Base-by-base conservation (phyloP, 768 basidiomycete species). In the Boletus barrowsii region DNA sequence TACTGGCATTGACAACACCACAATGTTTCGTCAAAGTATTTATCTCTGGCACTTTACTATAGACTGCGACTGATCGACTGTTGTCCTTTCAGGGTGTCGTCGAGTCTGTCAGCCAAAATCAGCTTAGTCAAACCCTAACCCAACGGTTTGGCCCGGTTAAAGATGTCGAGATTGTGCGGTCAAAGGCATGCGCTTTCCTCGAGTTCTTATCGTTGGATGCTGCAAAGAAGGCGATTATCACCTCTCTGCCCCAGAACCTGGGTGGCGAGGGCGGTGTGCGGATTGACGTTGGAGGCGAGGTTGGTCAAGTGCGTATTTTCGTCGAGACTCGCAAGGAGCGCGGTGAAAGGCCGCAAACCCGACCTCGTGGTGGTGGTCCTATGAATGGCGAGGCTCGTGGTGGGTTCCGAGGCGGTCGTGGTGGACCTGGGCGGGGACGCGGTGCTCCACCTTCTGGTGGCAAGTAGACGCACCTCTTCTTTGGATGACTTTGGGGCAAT, bases 321-420 rank as follows among this genome's bases (percentile, higher is more conserved):
- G 83, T 98, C 35, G 94, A 96, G 79, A 90, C 88, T 41, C 83
- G 90, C 71, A 97, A 93, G 77, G 94, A 98, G 75, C 81, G 93
- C 42, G 83, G 84, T 36, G 93, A 97, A n/a, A 74, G 94, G 53
- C 86, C 86, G 3, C 73, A 77, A 3, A 77, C 72, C 58, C 73
- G 87, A 33, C 78, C 83, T 15, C 79, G 88, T 17, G 84, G 86
- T 40, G 87, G 84, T 32, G 74, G 75, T 1, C 83, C 87, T 17
- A 26, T 72, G 22, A 83, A 80, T 22, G 79, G 79, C 5, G 73
- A 76, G 24, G 47, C 57, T 36, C 77, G 80, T 18, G 72, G 83
- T 49, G 76, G 76, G 29, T 81, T 75, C 60, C 74, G 76, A 33
- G 77, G 76, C 3, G 74, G 77, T 5, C 76, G 76, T 42, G 77